phyloP scores from a whole-genome alignment of 176 grass and related monocot genomes.

The Carex littledalei region DNA sequence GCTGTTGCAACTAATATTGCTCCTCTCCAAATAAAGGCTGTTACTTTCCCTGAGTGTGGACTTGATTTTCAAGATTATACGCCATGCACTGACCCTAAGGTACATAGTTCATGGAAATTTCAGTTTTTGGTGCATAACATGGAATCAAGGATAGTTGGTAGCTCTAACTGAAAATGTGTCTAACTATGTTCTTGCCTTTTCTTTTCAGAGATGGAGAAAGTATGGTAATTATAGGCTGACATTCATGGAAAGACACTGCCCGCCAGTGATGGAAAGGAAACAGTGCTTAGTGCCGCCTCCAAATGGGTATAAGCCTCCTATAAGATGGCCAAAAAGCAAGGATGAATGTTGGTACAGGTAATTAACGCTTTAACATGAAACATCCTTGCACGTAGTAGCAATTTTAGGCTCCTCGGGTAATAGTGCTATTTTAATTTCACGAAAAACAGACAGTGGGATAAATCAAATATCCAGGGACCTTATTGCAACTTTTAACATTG shows the following conservation, averaged over 20 bases:
- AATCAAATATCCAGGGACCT: not conserved
- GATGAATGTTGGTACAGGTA: constrained; percentile 94
- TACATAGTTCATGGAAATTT: constrained; percentile 19
- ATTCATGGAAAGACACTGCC: constrained; percentile 95
- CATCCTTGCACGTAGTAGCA: not conserved
- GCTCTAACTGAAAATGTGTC: not conserved
- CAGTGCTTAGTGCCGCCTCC: constrained; percentile 80
- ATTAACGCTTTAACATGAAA: not conserved
- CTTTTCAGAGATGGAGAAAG: constrained; percentile 50
- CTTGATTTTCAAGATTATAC: constrained; percentile 86
- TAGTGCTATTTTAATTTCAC: not conserved
- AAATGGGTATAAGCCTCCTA: constrained; percentile 71
- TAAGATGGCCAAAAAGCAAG: constrained; percentile 98
- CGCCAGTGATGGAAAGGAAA: constrained; percentile 58
- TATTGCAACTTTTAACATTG: not conserved
- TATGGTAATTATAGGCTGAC: constrained; percentile 92
- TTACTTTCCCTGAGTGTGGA: constrained; percentile 64
- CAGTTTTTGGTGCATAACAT: not conserved
- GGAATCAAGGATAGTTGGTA: not conserved
- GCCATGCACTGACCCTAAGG: constrained; percentile 85
- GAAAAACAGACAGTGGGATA: not conserved
- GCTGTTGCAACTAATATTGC: constrained; percentile 1
- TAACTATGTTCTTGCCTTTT: not conserved
- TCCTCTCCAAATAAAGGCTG: constrained; percentile 26
- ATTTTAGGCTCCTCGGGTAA: not conserved